phyloP scores from a whole-genome alignment of 176 grass and related monocot species.

The Neostapfia colusana region DNA sequence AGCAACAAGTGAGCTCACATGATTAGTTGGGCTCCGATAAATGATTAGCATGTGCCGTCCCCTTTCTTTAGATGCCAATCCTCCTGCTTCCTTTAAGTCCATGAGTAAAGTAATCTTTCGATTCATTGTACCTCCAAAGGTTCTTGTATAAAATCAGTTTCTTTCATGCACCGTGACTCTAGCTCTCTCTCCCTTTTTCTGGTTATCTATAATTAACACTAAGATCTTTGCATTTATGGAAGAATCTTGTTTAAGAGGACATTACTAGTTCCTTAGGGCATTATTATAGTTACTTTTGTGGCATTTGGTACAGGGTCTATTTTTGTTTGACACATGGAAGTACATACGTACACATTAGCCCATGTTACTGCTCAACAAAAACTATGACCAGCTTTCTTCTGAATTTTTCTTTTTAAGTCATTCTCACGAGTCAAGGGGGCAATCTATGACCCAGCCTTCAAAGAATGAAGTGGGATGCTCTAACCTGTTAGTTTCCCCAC shows the following conservation, averaged over 20 bases:
- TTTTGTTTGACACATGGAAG: slow-evolving; percentile 42
- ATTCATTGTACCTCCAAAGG: slow-evolving; percentile 70
- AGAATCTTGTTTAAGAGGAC: slow-evolving; percentile 41
- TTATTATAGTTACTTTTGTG: slow-evolving; percentile 46
- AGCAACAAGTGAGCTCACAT: slow-evolving; percentile 78
- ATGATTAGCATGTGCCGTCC: slow-evolving; percentile 90
- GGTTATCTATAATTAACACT: slow-evolving; percentile 38
- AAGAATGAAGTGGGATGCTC: slow-evolving; percentile 35
- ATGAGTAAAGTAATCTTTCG: slow-evolving; percentile 52
- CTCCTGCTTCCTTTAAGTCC: slow-evolving; percentile 33
- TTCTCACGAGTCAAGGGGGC: slow-evolving; percentile 35
- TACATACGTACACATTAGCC: slow-evolving; percentile 30
- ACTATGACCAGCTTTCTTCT: slow-evolving; percentile 42
- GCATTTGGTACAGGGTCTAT: slow-evolving; percentile 36
- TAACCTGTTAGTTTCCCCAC: slow-evolving; percentile 38
- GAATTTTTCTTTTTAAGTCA: slow-evolving; percentile 2
- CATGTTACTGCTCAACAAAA: slow-evolving; percentile 60
- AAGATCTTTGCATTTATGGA: slow-evolving; percentile 47
- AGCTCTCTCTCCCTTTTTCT: background rate
- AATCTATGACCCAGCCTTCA: slow-evolving; percentile 30
- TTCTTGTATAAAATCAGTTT: slow-evolving; percentile 36
- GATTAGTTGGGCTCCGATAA: slow-evolving; percentile 76
- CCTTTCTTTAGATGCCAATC: slow-evolving; percentile 59
- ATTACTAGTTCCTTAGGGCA: slow-evolving; percentile 38
- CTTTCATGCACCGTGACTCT: slow-evolving; percentile 1